Base-by-base conservation (phyloP, 1,139 yeast species). In the Williopsis jadinii region DNA sequence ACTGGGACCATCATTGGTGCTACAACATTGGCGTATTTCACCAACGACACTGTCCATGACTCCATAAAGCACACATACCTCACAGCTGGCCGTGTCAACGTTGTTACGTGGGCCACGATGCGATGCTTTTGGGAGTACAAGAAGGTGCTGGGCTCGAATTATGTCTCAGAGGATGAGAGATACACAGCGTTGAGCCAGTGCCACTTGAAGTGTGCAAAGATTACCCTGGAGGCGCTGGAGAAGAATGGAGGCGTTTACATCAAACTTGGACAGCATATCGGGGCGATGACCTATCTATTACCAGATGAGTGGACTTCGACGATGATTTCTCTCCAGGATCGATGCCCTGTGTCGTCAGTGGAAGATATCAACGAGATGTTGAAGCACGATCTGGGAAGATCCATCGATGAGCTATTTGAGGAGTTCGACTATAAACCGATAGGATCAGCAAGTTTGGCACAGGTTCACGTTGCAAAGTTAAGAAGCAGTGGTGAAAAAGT, bases 401-500 rank as follows among this genome's bases (percentile, higher is more conserved):
- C 68, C 1, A 59, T 90, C 19, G 73, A 71, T n/a, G 94, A 84
- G 1, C 50, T 79, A 34, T 92, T 92, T 59, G 60, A 67, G 11
- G 77, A 73, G 29, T 86, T 92, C 59, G 76, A 83, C 48, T 73
- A 75, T 0, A 64, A 61, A 12, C 98, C 99, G 0, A 77, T 92
- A 35, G 99, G 98, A 1, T 95, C 88, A 11, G 98, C 98, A 0
- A 86, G 96, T 1, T 69, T 92, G 51, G 98, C 98, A 0, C 99
- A 92, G 58, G 99, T 92, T 9, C 98, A 92, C 62, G 67, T 71
- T 35, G 99, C 95, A 0, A 73, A 63, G 1, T 61, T 90, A 43
- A 73, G 67, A 44, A 8, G 13, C 19, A 73, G 69, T 5, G 88
- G 87, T 1, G 75, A 81, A 51, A 75, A 72, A 53, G 97, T 90